Percentiles rank a stretch among this genome's conserved stretches.
Evolutionary conservation across 768 basidiomycete genomes (phyloP).

Genomic region (Termitomyces sp.): DNA sequence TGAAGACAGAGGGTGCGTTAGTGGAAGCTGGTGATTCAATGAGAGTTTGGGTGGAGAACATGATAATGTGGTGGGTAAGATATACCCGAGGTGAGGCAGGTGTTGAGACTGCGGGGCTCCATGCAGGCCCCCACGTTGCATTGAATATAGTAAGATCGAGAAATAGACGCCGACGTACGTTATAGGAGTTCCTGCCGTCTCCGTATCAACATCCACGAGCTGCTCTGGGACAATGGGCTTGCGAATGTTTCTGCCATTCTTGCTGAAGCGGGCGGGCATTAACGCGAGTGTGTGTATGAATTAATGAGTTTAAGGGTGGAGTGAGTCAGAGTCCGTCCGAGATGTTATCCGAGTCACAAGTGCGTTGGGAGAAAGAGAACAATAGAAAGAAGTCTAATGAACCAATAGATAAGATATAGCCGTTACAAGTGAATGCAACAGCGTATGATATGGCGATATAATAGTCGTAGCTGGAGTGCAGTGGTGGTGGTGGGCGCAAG

Average conservation of each 20-base stretch:
- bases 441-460: neutral
- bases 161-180: neutral
- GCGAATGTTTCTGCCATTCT: neutral
- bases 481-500: neutral
- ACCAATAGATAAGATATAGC: neutral
- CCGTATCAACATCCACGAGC: too few species aligned
- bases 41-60: neutral
- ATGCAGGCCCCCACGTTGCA: neutral
- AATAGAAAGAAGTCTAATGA: neutral
- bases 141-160: neutral
- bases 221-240: neutral
- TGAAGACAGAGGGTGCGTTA: neutral
- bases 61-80: neutral
- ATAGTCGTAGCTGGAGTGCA: neutral
- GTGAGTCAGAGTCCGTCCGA: neutral
- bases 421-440: constrained; percentile 2
- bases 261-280: constrained; percentile 5
- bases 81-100: too few species aligned
- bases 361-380: neutral
- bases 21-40: too few species aligned
- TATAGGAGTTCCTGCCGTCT: neutral
- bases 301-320: neutral
- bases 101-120: neutral
- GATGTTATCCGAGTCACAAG: too few species aligned
- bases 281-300: neutral